Base-by-base conservation (phyloP, 2,329 filamentous ascomycete species). In the Fusarium sp. region DNA sequence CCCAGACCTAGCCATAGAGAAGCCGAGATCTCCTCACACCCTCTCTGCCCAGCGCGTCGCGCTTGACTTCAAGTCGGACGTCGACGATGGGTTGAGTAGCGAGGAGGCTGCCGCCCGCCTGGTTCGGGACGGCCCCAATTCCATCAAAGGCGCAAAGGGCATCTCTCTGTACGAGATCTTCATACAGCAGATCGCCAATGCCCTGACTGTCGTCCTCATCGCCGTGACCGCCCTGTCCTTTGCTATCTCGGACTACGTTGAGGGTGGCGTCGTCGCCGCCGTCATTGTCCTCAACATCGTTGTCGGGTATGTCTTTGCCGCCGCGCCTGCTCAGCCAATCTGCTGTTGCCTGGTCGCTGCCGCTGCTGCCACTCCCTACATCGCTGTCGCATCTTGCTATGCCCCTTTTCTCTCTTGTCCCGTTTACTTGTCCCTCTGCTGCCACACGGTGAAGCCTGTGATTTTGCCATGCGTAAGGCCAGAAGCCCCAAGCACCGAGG, bases 101-200 rank as follows among this genome's bases (percentile, higher is more conserved):
- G 80, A 85, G 76, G 91, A 93, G 82, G 92, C 92, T 73, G 87
- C 88, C 82, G 86, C 86, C 84, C 92, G 92, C 81, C 87, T 94
- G 79, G 83, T 84, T 82, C 86, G 87, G 80, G 86, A 93, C 88
- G 93, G 92, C 76, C 87, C 89, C 77, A 94, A 94, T 85, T 88
- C 88, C 80, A 89, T 94, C 85, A 89, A 92, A 83, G 89, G 90
- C 83, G 89, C 91, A 86, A 90, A 92, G 84, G 90, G 91, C 83
- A 84, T 92, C 84, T 93, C 92, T 83, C 79, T 92, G 83, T 93
- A 91, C 90, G 89, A 92, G 84, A 93, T 94, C 85, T 88, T 94
- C 84, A 83, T 94, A 84, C 92, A 92, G 80, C 92, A 94, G 85
- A 89, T 94, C 77, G 93, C 92, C 75, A 94, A 94, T 85, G 93